Evolutionary conservation across 1,284 basidiomycete genomes (phyloP), one percentile per base, ranked within the genome.

Genomic region (Fistulinella staudtii): DNA sequence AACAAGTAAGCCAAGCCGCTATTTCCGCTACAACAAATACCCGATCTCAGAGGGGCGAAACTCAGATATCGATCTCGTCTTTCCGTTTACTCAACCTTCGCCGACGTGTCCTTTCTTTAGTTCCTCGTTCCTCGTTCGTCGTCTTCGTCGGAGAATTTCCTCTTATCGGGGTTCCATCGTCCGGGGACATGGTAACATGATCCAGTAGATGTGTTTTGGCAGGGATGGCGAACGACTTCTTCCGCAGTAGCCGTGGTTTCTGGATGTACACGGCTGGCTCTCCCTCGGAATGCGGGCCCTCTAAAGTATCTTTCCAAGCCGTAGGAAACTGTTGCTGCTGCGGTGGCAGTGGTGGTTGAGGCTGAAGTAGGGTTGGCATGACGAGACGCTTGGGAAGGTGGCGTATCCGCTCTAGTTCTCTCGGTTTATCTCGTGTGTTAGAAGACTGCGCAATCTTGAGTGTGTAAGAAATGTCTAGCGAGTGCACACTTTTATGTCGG

Each of bases 351-450:
- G 38, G 27, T 49, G 33, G n/a, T 30, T 49, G 45, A 24, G 39
- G 40, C 43, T 75, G 72, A 20, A 85, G 67, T 14, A 76, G 82
- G 6, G 77, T 61, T 34, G 82, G 82, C 82, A 85, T 85, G 27
- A 85, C 77, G 24, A 85, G 74, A 27, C 66, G 73, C 59, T 74
- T 82, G 3, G 82, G 82, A 20, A 80, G 54, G 55, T 80, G 73
- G 28, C 64, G 69, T 13, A 46, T 46, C 39, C 72, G 74, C 21
- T 56, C 61, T 0, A 59, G 63, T 14, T 52, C 52, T 18, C 43
- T 37, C 20, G 45, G 27, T 15, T 47, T 46, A 34, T 53, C 46
- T 33, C 50, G 43, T 22, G 24, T 53, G 23, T 25, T 35, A 53
- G 2, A 29, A 29, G 41, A 22, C 20, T n/a, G 22, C 31, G 29